These are phyloP conservation scores for Colletotrichum sp. DNA, from an alignment of 2,329 filamentous ascomycete genomes.

Conservation along the genomic window DNA sequence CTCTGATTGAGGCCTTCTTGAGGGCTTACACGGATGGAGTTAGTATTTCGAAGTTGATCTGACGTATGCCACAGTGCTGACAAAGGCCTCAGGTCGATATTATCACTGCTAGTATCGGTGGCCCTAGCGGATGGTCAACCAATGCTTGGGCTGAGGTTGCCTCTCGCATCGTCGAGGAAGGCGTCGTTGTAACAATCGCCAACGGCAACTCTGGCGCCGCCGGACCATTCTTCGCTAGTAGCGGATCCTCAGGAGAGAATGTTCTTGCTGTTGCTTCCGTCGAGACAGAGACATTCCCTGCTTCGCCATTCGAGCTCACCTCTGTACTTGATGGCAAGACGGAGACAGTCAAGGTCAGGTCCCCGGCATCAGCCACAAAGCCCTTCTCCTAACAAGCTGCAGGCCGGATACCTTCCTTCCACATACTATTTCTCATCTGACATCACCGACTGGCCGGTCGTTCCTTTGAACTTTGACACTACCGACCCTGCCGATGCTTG, in stretches of 20 bases:
- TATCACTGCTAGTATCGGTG: slow-evolving; percentile 46
- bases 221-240: slow-evolving; percentile 51
- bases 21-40: slow-evolving; percentile 37
- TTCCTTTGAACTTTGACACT: slow-evolving; percentile 29
- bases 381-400: background rate
- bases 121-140: slow-evolving; percentile 38
- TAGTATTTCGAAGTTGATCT: accelerated
- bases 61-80: background rate
- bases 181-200: slow-evolving; percentile 54
- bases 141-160: slow-evolving; percentile 43
- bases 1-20: slow-evolving; percentile 42
- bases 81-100: slow-evolving; percentile 32
- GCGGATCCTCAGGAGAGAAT: slow-evolving; percentile 44
- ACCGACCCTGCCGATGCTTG: slow-evolving; percentile 29
- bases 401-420: slow-evolving; percentile 37
- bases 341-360: background rate
- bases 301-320: slow-evolving; percentile 30
- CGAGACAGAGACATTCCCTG: slow-evolving; percentile 30
- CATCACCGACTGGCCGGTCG: slow-evolving; percentile 37
- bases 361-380: background rate
- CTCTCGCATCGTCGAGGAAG: slow-evolving; percentile 44
- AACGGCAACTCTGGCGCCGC: slow-evolving; percentile 55
- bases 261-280: slow-evolving; percentile 50
- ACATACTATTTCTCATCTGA: slow-evolving; percentile 34
- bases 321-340: slow-evolving; percentile 30